Evolutionary conservation across 2,329 filamentous ascomycete genomes (phyloP), one percentile per base, ranked within the genome.

Genomic region (Fusarium torreyae): DNA sequence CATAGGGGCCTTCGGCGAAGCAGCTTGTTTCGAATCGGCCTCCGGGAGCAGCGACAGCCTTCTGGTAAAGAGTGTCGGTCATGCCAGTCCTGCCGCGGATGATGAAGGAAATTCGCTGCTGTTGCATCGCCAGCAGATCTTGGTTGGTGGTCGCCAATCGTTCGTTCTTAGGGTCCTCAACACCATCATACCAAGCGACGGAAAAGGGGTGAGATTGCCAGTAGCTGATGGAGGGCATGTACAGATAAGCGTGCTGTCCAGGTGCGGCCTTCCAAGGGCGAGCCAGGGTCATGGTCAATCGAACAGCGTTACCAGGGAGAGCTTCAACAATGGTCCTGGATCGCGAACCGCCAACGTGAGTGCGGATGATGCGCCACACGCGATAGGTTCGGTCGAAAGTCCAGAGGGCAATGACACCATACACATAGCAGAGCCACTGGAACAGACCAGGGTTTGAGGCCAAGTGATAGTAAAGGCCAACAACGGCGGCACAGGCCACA

Each of bases 191-290:
- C 92, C 92, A 95, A 36, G 91, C 91, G 43, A 94, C 84, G 4
- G 91, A 93, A 82, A 94, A 94, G 2, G 92, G 92, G 75, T 95
- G 92, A 46, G 91, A 93, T 72, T 92, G 91, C 87, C 88, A 91
- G 65, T 89, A 84, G 67, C 91, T 91, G 74, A 94, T 83, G 7
- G 85, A 83, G 9, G 92, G 92, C 80, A 95, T 87, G 81, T 94
- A 94, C 20, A 95, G 81, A 77, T 94, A 95, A 36, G 92, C 90
- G 77, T 95, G 92, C 78, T 94, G 91, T 36, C 92, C 92, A 0
- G 92, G 89, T 62, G 85, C 84, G 84, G 93, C 93, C 40, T 81
- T 86, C 91, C 92, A 94, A n/a, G 91, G 91, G 44, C 91, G 89
- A 11, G 91, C 89, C 83, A 94, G 87, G 56, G 87, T 89, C 50